A percentile compares a stretch with the other conserved stretches of the same genome.
Evolutionary conservation across 192 early-diverging fungal species (phyloP).

Genomic region (Haplosporangium gracile): DNA sequence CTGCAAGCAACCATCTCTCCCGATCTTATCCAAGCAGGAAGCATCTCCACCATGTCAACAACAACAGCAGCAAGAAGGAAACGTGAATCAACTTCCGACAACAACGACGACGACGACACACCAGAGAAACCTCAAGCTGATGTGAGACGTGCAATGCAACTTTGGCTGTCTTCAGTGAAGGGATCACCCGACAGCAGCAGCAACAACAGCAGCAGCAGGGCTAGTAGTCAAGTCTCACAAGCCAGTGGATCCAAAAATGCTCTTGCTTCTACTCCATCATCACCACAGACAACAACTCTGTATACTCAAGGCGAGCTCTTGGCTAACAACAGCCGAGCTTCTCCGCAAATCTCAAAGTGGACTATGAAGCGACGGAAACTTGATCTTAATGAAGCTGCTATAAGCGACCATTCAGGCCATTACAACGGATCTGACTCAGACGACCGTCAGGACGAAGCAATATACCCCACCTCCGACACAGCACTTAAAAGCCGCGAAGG

Average conservation of each 20-base stretch:
- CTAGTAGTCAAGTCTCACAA: neutral
- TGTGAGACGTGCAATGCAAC: neutral
- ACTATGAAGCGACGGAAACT: neutral
- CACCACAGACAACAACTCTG: neutral
- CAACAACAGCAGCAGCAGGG: neutral
- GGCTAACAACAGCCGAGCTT: neutral
- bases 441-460: neutral
- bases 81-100: neutral
- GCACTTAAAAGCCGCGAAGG: neutral
- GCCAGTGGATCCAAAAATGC: neutral
- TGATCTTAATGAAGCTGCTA: neutral
- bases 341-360: neutral
- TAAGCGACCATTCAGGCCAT: neutral
- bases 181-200: neutral
- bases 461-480: neutral
- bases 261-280: neutral
- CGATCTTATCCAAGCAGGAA: neutral
- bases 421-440: neutral
- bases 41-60: neutral
- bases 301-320: neutral
- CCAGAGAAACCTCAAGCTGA: neutral
- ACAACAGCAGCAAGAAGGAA: neutral
- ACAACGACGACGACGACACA: neutral
- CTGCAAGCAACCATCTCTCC: neutral
- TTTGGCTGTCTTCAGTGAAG: neutral